Conservation (phyloP, 139 green algal species). For the Picochlorum sp. region DNA sequence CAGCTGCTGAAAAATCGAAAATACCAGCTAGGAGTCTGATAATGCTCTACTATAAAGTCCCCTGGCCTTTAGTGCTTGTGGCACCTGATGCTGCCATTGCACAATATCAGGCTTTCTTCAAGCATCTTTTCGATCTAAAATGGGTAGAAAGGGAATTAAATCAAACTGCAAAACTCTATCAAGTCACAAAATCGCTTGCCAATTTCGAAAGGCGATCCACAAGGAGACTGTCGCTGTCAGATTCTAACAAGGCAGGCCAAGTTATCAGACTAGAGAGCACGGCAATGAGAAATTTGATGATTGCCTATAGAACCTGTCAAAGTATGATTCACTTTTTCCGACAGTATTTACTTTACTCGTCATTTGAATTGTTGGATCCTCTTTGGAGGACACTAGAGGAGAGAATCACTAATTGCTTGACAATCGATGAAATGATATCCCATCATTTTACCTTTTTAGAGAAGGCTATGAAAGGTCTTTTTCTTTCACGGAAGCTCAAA, state of each 20-base stretch:
- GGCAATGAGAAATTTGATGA: slow-evolving; percentile 17
- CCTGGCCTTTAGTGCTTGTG: slow-evolving; percentile 75
- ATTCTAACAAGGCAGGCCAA: neutral
- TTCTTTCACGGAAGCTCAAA: slow-evolving; percentile 40
- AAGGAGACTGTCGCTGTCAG: neutral
- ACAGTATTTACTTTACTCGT: slow-evolving; percentile 71
- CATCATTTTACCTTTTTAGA: slow-evolving; percentile 53
- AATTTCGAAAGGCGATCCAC: neutral
- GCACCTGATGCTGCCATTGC: slow-evolving; percentile 49
- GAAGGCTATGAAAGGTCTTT: slow-evolving; percentile 36
- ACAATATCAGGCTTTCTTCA: slow-evolving; percentile 86
- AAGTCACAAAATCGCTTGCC: slow-evolving; percentile 31
- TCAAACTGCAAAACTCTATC: slow-evolving; percentile 42
- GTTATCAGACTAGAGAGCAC: neutral
- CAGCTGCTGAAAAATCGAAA: slow-evolving; percentile 10
- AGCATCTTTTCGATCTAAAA: slow-evolving; percentile 77
- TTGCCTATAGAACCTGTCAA: slow-evolving; percentile 48
- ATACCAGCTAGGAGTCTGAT: slow-evolving; percentile 24
- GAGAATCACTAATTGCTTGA: slow-evolving; percentile 23
- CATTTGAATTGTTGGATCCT: slow-evolving; percentile 75
- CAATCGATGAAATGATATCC: slow-evolving; percentile 61
- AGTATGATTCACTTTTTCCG: slow-evolving; percentile 62
- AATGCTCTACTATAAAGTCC: slow-evolving; percentile 44
- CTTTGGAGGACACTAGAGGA: slow-evolving; percentile 47
- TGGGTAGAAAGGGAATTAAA: slow-evolving; percentile 67